phyloP scores from a whole-genome alignment of 179 eudicot species.

The Dionaea muscipula region DNA sequence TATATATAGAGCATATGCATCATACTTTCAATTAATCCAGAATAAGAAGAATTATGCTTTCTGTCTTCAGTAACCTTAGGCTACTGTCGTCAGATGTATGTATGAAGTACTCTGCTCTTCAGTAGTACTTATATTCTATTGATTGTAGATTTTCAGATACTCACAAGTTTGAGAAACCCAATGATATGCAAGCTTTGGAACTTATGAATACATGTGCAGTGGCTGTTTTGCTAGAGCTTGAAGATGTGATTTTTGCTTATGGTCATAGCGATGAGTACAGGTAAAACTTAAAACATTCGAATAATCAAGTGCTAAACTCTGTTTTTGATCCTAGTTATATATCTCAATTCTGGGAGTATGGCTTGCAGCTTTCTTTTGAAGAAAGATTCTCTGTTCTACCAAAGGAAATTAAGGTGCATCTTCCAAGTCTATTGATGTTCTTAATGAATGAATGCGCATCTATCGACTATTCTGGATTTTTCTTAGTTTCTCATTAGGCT shows the following conservation, averaged over 20 bases:
- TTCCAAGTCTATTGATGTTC: slow-evolving; percentile 5
- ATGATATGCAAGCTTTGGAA: slow-evolving; percentile 72
- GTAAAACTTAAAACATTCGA: too few species aligned
- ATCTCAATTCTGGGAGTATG: background rate
- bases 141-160: slow-evolving; percentile 71
- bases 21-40: too few species aligned
- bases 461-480: background rate
- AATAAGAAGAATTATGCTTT: too few species aligned
- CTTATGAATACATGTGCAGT: slow-evolving; percentile 91
- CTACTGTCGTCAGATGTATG: too few species aligned
- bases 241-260: slow-evolving; percentile 58
- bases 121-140: slow-evolving; percentile 15
- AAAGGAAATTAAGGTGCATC: slow-evolving; percentile 50
- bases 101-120: slow-evolving; percentile 11
- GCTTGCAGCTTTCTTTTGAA: slow-evolving; percentile 70
- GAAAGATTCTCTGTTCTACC: slow-evolving; percentile 52
- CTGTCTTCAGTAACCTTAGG: too few species aligned
- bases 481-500: background rate
- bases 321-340: background rate
- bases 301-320: slow-evolving; percentile 3
- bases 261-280: slow-evolving; percentile 94
- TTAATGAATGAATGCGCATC: background rate
- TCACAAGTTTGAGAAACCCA: slow-evolving; percentile 91
- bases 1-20: too few species aligned
- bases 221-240: slow-evolving; percentile 60